Conservation (phyloP, 208 protist genomes). For the Zelonia costaricensis region DNA sequence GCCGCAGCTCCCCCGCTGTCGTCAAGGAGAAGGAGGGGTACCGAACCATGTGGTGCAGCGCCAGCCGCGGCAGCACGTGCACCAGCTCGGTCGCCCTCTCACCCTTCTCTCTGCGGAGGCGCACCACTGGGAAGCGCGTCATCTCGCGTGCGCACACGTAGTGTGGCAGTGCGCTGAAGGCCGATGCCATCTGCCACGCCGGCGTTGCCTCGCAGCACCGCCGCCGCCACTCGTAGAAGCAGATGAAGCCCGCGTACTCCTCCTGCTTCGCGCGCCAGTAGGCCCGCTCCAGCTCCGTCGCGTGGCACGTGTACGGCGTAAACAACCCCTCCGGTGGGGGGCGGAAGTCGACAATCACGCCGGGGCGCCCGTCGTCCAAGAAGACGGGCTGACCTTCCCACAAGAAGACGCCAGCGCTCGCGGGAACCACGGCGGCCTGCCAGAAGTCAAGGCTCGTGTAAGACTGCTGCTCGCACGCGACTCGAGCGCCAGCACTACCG, state of each 20-base stretch:
- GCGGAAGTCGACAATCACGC: constrained; percentile 38
- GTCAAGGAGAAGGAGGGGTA: constrained; percentile 33
- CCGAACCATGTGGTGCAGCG: neutral
- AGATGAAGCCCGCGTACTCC: constrained; percentile 21
- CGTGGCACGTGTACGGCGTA: constrained; percentile 9
- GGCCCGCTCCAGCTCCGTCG: constrained; percentile 8
- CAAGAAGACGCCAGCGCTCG: constrained; percentile 23
- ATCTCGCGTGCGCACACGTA: constrained; percentile 27
- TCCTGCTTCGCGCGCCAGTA: constrained; percentile 16
- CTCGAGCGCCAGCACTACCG: too few species aligned
- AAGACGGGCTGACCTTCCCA: constrained; percentile 33
- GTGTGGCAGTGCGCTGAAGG: constrained; percentile 26
- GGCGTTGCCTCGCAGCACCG: neutral
- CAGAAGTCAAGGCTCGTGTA: constrained; percentile 38
- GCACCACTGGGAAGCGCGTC: constrained; percentile 37
- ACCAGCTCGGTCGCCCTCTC: too few species aligned
- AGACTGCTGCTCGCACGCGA: too few species aligned
- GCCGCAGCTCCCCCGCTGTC: constrained; percentile 26
- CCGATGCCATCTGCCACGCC: constrained; percentile 1
- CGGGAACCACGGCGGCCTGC: constrained; percentile 31
- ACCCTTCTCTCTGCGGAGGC: too few species aligned
- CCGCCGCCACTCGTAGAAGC: constrained; percentile 13
- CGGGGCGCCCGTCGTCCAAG: constrained; percentile 27
- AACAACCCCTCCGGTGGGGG: constrained; percentile 26
- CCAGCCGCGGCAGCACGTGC: constrained; percentile 31